Conservation (phyloP, 352 stramenopile genomes). For the Phytophthora cajani region DNA sequence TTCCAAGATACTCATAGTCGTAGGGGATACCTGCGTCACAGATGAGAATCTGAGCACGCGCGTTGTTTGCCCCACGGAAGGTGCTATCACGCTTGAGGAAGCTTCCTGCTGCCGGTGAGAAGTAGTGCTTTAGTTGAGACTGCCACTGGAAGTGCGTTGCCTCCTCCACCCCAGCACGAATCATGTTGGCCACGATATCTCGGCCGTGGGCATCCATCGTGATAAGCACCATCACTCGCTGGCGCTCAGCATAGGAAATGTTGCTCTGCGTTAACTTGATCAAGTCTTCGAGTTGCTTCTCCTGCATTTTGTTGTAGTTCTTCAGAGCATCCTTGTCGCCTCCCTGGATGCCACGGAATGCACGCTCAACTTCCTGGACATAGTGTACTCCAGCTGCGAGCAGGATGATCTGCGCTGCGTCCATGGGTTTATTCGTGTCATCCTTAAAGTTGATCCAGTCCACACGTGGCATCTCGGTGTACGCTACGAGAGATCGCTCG, state of each 20-base stretch:
- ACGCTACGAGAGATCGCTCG: conserved; percentile 91
- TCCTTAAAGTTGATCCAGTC: conserved; percentile 98
- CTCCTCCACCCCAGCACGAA: conserved; percentile 87
- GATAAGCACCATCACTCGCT: conserved; percentile 96
- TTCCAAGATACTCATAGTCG: conserved; percentile 97
- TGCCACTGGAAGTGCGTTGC: conserved; percentile 94
- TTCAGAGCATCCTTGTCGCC: conserved; percentile 88
- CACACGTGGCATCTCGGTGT: conserved; percentile 90
- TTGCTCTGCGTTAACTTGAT: conserved; percentile 93
- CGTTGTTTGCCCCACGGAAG: conserved; percentile 84
- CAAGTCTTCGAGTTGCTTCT: conserved; percentile 94
- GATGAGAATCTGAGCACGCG: conserved; percentile 89
- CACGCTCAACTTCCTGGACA: conserved; percentile 91
- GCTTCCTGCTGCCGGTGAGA: conserved; percentile 85
- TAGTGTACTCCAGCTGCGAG: conserved; percentile 94
- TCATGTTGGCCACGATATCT: conserved; percentile 97
- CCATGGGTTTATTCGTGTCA: conserved; percentile 80
- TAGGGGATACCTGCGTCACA: conserved; percentile 95
- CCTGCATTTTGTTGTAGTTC: conserved; percentile 93
- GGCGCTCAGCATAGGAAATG: conserved; percentile 92
- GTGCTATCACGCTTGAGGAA: conserved; percentile 93
- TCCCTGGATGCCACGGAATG: conserved; percentile 79
- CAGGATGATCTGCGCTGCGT: conserved; percentile 96
- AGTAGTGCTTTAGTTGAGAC: conserved; percentile 96
- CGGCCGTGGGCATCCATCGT: conserved; percentile 95